Evolutionary conservation across 2,329 filamentous ascomycete species (phyloP).

Genomic region (Hypoxylon sp.): DNA sequence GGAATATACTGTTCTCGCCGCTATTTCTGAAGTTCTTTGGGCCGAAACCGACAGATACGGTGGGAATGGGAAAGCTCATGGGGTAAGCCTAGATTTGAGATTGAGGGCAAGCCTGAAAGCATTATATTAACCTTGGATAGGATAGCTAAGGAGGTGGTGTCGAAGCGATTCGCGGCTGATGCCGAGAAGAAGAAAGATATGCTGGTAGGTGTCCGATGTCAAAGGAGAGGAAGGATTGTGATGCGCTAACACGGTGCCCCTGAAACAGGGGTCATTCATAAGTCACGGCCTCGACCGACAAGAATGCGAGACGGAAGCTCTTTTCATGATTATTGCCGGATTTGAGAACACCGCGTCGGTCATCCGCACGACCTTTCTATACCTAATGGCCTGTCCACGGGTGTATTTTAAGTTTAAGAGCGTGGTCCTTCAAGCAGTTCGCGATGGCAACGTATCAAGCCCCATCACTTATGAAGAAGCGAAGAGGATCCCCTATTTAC

Average conservation of each 20-base stretch:
- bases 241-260: background rate
- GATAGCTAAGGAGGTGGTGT: conserved; percentile 26
- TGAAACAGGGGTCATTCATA: conserved; percentile 50
- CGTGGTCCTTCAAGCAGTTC: conserved; percentile 57
- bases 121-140: conserved; percentile 4
- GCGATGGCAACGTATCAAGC: conserved; percentile 50
- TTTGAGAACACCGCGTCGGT: conserved; percentile 65
- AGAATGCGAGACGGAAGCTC: conserved; percentile 50
- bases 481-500: conserved; percentile 51
- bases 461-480: conserved; percentile 50
- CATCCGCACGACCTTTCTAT: conserved; percentile 62
- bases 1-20: conserved; percentile 40
- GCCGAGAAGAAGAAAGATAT: conserved; percentile 33
- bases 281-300: conserved; percentile 49
- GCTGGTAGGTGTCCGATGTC: conserved; percentile 29
- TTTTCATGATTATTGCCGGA: conserved; percentile 52
- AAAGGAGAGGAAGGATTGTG: background rate
- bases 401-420: conserved; percentile 58
- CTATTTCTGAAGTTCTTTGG: conserved; percentile 41
- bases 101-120: no score
- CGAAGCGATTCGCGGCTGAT: conserved; percentile 6
- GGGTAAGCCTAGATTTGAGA: conserved; percentile 8
- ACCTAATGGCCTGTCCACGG: conserved; percentile 60
- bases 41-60: conserved; percentile 43
- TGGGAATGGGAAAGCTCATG: conserved; percentile 41